Base-by-base conservation (phyloP, 192 early-diverging fungal genomes). In the Coemansia sp. region DNA sequence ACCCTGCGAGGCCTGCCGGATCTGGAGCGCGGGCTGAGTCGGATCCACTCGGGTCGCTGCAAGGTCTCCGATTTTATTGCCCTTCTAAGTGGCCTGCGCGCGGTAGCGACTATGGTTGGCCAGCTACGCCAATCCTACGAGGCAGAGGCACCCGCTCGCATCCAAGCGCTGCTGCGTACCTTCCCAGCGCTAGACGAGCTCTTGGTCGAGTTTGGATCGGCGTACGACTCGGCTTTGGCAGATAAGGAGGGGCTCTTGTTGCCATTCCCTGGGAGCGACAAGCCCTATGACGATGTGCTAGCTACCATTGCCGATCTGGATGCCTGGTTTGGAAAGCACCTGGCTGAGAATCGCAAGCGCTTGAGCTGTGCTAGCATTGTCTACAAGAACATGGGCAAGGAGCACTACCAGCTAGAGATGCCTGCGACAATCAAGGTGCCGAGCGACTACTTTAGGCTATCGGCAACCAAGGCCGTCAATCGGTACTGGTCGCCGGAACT, bases 371-470 rank as follows among this genome's bases (percentile, higher is more conserved):
- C 83, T 6, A 88, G 87, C 61, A 76, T 95, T 34, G 75, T 80
- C 3, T 99, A 91, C 85, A 92, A 90, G 64, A 88, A 96, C 79
- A 81, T 97, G 56, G 95, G 96, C 42, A 99, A 99, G 75, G 97
- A 99, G 69, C 87, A 91, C 16, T 95, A 94, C 73, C 94, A 95
- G 76, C 65, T 99, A n/a, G 95, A 99, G 67, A 82, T 95, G 8
- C 90, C 95, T 0, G 85, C 86, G 31, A 84, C 76, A 38, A 75
- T 89, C 43, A 86, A 89, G 28, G 91, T 94, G 28, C 95, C 96
- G 0, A 62, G 63, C 41, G 79, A 87, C 61, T 99, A 94, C 89
- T 82, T 83, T 34, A 75, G 86, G 31, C 76, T 92, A 64, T 94
- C 92, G 3, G 83, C 87, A 23, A 99, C 95, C 3, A 84, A 86